phyloP scores from a whole-genome alignment of 2,329 filamentous ascomycete species.

The Hymenoscyphus scutula region DNA sequence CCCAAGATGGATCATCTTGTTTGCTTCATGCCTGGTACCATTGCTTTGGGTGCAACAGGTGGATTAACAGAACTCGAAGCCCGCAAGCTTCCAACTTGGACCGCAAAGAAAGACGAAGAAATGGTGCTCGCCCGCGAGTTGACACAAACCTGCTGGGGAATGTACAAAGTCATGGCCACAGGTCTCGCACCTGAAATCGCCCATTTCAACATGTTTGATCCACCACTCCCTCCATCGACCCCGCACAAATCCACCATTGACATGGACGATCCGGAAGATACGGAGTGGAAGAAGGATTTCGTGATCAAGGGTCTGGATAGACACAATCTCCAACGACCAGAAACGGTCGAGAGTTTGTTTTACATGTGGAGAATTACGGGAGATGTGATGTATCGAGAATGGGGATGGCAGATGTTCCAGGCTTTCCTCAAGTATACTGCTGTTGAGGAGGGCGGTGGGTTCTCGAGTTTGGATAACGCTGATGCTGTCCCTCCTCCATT shows the following conservation, averaged over 20 bases:
- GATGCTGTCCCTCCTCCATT: constrained; percentile 64
- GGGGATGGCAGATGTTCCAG: constrained; percentile 99
- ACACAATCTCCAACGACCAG: constrained; percentile 92
- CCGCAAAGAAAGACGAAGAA: constrained; percentile 76
- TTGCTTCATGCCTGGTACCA: constrained; percentile 96
- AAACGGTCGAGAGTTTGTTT: constrained; percentile 94
- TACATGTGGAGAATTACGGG: constrained; percentile 99
- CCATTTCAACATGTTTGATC: constrained; percentile 75
- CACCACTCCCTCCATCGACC: constrained; percentile 61
- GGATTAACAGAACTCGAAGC: constrained; percentile 75
- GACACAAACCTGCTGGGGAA: constrained; percentile 97
- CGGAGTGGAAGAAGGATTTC: constrained; percentile 74
- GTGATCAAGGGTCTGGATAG: constrained; percentile 75
- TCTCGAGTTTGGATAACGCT: constrained; percentile 77
- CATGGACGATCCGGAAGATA: constrained; percentile 50
- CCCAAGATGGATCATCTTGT: constrained; percentile 98
- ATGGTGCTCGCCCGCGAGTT: constrained; percentile 85
- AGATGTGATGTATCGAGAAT: constrained; percentile 83
- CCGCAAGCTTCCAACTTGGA: constrained; percentile 70
- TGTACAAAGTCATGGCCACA: constrained; percentile 87
- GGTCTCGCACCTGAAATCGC: constrained; percentile 94
- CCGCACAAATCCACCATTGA: constrained; percentile 48
- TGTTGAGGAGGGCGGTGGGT: constrained; percentile 74
- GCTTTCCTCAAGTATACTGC: constrained; percentile 84
- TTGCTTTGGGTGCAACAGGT: constrained; percentile 81